Conservation (phyloP, 2,329 filamentous ascomycete genomes). For the Tolypocladium album region DNA sequence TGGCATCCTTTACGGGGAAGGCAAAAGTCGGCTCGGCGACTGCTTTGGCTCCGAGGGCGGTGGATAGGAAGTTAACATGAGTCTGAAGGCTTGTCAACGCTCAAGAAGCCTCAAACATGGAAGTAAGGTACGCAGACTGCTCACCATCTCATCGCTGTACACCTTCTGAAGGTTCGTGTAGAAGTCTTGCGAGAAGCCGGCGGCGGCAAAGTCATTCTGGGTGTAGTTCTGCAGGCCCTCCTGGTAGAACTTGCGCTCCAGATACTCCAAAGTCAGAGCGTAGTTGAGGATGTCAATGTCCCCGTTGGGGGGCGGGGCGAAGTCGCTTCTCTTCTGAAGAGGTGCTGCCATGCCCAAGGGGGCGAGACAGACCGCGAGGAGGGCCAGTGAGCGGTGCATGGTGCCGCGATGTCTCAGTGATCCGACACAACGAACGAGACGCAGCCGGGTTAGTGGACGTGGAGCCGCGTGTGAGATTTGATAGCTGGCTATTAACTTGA, state of each 20-base stretch:
- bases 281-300: slow-evolving; percentile 29
- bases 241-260: slow-evolving; percentile 53
- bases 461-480: background rate
- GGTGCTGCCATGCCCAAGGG: background rate
- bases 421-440: background rate
- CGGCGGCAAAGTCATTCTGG: slow-evolving; percentile 36
- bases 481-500: background rate
- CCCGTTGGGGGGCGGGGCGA: background rate
- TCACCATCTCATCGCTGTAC: slow-evolving; percentile 36
- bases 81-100: background rate
- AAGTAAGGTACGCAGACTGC: no score
- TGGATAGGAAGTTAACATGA: background rate
- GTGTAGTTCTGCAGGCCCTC: slow-evolving; percentile 48
- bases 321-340: background rate
- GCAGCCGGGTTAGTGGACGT: background rate
- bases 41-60: slow-evolving; percentile 30
- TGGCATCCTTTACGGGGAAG: slow-evolving; percentile 48
- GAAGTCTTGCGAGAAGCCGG: slow-evolving; percentile 38
- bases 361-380: slow-evolving; percentile 3
- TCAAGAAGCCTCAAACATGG: no score
- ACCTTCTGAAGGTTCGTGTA: slow-evolving; percentile 49
- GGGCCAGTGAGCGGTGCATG: slow-evolving; percentile 3
- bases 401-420: background rate
- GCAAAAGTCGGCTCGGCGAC: slow-evolving; percentile 44
- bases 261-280: slow-evolving; percentile 39